Base-by-base conservation (phyloP, 768 basidiomycete genomes). In the Serendipita vermifera region DNA sequence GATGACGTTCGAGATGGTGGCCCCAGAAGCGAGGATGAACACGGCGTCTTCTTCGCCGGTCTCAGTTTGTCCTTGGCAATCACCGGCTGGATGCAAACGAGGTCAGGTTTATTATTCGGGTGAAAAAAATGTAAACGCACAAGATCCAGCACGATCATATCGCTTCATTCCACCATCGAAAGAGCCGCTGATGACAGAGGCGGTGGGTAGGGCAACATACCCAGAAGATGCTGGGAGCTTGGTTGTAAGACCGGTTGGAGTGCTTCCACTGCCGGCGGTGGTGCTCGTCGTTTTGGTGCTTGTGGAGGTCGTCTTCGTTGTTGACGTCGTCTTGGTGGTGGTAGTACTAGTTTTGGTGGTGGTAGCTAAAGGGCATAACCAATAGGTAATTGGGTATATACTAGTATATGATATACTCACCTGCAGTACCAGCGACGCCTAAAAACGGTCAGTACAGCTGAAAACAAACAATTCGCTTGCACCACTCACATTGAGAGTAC, bases 81-180 rank as follows among this genome's bases (percentile, higher is more conserved):
- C 56, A 32, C 56, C 56, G n/a, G 2, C 40, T 43, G 20, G 9
- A 22, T 9, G 40, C 11, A 14, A 24, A 9, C 26, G 20, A 22
- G 9, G 9, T 43, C 7, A 9, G 40, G 26, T n/a, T n/a, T n/a
- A n/a, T n/a, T n/a, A n/a, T n/a, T n/a, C n/a, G 14, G 26, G 7
- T 24, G 26, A 43, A 43, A 11, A 7, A 24, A 43, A 24, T 13
- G 40, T 9, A 43, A 9, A 43, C 40, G 20, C 9, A 43, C 40
- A 2, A 33, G 40, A 51, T 17, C 56, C 56, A 57, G 56, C 48
- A 33, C 48, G 29, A 33, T 57, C 56, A 36, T 26, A 57, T 3
- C 56, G 41, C 32, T 54, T 57, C 56, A 57, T 57, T 22, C 56
- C 56, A 54, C 56, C 56, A 57, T 57, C 56, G 43, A 57, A 57